Conservation (phyloP, 139 green algal species). For the Pleodorina starrii region DNA sequence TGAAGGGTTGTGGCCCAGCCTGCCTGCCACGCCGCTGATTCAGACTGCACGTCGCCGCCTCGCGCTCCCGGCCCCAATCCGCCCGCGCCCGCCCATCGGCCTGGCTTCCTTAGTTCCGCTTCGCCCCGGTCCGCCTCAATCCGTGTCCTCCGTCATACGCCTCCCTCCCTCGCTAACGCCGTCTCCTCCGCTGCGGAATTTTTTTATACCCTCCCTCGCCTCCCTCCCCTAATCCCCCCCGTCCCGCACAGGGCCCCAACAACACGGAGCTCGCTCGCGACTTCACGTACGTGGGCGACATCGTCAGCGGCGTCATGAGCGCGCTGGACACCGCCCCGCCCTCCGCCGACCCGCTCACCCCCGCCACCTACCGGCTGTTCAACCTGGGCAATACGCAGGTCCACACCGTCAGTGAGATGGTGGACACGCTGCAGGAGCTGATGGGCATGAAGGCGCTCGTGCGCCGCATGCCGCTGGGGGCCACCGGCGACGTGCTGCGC, state of each 20-base stretch:
- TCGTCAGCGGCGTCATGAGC: conserved; percentile 76
- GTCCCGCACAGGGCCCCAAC: conserved; percentile 29
- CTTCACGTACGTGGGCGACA: conserved; percentile 91
- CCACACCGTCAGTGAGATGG: conserved; percentile 77
- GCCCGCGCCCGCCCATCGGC: no score
- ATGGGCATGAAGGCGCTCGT: conserved; percentile 67
- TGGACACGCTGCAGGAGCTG: conserved; percentile 74
- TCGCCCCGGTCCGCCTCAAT: no score
- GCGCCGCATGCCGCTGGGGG: conserved; percentile 73
- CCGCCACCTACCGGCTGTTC: conserved; percentile 65
- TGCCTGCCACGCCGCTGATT: no score
- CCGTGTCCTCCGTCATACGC: no score
- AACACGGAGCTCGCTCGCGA: conserved; percentile 71
- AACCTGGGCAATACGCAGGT: conserved; percentile 88
- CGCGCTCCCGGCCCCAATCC: no score
- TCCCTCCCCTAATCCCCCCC: neutral
- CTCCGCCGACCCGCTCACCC: neutral
- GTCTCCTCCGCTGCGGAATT: no score
- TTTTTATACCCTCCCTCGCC: neutral
- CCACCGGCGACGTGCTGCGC: conserved; percentile 81
- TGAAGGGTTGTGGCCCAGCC: no score
- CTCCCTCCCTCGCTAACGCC: no score
- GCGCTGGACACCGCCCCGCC: conserved; percentile 66
- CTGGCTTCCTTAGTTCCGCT: no score
- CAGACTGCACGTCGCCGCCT: no score